Evolutionary conservation across 805 yeast species (phyloP).

Genomic region (Kodamaea kaohsiungensis): DNA sequence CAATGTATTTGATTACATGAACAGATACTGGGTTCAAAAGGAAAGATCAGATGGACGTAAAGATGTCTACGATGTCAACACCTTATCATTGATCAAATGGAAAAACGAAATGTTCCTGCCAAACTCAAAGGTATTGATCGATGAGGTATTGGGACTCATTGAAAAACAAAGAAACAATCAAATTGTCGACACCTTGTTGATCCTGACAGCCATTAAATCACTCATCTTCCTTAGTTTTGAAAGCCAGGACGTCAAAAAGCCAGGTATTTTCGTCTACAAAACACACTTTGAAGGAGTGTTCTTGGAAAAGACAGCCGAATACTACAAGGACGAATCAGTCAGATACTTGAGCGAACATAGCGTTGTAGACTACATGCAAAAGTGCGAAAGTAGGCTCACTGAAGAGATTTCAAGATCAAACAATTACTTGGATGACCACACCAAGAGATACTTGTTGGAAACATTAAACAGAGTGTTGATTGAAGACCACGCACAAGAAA

Average conservation of each 20-base stretch:
- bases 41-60: conserved; percentile 92
- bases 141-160: conserved; percentile 74
- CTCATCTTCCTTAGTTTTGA: conserved; percentile 90
- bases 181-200: conserved; percentile 61
- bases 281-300: conserved; percentile 77
- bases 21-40: conserved; percentile 96
- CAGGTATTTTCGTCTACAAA: conserved; percentile 79
- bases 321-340: conserved; percentile 67
- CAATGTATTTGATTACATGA: conserved; percentile 93
- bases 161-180: conserved; percentile 78
- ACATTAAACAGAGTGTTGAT: conserved; percentile 76
- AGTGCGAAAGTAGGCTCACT: conserved; percentile 76
- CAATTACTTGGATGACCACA: conserved; percentile 80
- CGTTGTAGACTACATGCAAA: conserved; percentile 86
- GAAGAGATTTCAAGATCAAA: conserved; percentile 83
- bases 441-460: conserved; percentile 74
- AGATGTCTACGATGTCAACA: conserved; percentile 87
- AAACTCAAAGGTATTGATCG: conserved; percentile 58
- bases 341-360: conserved; percentile 69
- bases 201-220: conserved; percentile 78
- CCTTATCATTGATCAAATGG: conserved; percentile 88
- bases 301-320: conserved; percentile 65
- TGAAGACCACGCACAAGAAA: conserved; percentile 69
- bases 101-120: conserved; percentile 74
- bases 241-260: conserved; percentile 82